These are phyloP conservation scores for Mediolabrus comicus DNA, from an alignment of 108 stramenopile species.

Conservation along the genomic window DNA sequence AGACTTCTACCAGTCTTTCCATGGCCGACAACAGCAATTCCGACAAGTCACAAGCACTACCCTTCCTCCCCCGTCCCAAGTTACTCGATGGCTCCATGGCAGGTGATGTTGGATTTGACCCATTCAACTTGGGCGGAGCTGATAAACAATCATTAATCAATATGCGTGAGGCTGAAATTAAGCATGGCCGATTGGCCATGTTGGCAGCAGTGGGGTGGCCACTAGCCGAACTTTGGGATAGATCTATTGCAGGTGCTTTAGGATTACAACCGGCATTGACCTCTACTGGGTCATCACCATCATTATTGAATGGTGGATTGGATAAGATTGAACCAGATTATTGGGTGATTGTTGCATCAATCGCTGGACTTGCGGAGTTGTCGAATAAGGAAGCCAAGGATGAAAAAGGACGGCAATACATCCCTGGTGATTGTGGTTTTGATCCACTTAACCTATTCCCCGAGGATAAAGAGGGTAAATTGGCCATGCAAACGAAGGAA, in stretches of 20 bases:
- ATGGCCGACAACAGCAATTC: conserved; percentile 34
- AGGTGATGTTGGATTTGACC: conserved; percentile 87
- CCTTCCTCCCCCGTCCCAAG: conserved; percentile 74
- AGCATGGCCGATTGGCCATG: conserved; percentile 88
- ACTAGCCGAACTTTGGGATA: conserved; percentile 79
- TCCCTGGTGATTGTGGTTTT: conserved; percentile 80
- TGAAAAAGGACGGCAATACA: conserved; percentile 59
- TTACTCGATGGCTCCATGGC: conserved; percentile 73
- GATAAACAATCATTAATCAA: conserved; percentile 66
- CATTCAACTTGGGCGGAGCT: conserved; percentile 70
- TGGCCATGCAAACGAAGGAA: conserved; percentile 71
- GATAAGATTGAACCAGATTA: conserved; percentile 76
- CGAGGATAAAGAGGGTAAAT: conserved; percentile 59
- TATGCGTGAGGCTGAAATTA: conserved; percentile 88
- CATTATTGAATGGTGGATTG: conserved; percentile 87
- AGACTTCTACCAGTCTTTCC: conserved; percentile 20
- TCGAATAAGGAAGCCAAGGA: conserved; percentile 66
- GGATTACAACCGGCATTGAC: conserved; percentile 42
- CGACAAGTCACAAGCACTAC: conserved; percentile 64
- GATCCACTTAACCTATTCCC: conserved; percentile 74
- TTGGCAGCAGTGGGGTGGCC: conserved; percentile 83
- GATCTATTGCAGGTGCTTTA: conserved; percentile 32
- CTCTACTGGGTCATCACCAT: conserved; percentile 69
- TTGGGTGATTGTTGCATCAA: conserved; percentile 60
- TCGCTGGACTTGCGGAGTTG: conserved; percentile 74